A percentile compares a stretch with the other conserved stretches of the same genome.
Evolutionary conservation across 148 eudicot genomes (phyloP).

Genomic region (Drosera capensis): DNA sequence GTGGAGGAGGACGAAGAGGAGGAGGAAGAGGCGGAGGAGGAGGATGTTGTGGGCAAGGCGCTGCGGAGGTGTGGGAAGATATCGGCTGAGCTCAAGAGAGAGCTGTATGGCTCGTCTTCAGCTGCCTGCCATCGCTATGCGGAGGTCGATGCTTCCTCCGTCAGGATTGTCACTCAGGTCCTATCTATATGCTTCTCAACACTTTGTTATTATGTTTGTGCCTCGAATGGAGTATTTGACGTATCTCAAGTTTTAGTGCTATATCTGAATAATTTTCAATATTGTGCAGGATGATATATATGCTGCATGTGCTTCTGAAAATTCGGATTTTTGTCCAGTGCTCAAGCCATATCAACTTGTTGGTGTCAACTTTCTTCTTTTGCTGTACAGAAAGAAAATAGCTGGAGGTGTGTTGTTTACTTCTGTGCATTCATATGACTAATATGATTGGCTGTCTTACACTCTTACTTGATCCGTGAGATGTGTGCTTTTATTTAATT

Average conservation of each 20-base stretch:
- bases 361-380: conserved; percentile 93
- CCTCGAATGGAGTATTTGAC: neutral
- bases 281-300: conserved; percentile 51
- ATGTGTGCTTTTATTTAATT: too few relatives aligned
- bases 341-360: conserved; percentile 96
- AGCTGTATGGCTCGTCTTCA: conserved; percentile 50
- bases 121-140: conserved; percentile 35
- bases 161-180: conserved; percentile 88
- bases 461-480: neutral
- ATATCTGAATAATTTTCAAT: too few relatives aligned
- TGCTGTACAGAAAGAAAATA: conserved; percentile 72
- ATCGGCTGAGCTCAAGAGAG: conserved; percentile 61
- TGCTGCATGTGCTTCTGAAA: conserved; percentile 51
- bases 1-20: conserved; percentile 20
- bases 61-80: conserved; percentile 68
- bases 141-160: conserved; percentile 57
- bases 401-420: conserved; percentile 56
- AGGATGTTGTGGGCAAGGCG: conserved; percentile 77
- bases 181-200: too few relatives aligned
- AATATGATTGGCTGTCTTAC: neutral
- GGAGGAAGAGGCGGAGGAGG: conserved; percentile 29
- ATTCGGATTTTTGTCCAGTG: conserved; percentile 58
- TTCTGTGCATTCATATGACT: neutral
- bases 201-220: neutral
- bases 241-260: neutral